phyloP scores from a whole-genome alignment of 495 filamentous ascomycete genomes.

The Aspergillus kassunensis region DNA sequence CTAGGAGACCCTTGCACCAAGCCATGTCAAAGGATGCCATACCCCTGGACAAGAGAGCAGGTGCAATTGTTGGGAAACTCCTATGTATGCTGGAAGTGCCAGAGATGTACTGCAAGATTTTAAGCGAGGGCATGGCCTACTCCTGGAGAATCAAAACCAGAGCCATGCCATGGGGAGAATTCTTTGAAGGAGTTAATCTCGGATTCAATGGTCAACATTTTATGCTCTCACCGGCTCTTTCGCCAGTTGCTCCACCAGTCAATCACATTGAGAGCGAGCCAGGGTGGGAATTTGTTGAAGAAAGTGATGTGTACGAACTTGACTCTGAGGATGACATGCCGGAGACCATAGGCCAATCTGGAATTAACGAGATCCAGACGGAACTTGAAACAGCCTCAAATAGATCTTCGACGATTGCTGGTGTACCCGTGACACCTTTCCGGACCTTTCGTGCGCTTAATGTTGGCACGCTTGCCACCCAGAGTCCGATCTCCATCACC shows the following conservation, averaged over 20 bases:
- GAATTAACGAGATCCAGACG: too few species aligned
- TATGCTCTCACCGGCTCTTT: neutral
- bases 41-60: conserved; percentile 11
- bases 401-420: neutral
- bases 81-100: conserved; percentile 12
- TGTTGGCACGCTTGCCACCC: too few species aligned
- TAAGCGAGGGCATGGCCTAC: conserved; percentile 11
- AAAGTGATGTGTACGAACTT: neutral
- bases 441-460: too few species aligned
- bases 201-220: conserved; percentile 2
- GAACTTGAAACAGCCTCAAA: neutral
- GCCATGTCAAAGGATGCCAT: conserved; percentile 2
- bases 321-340: neutral
- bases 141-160: conserved; percentile 21
- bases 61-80: conserved; percentile 15
- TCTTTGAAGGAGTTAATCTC: conserved; percentile 14
- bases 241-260: neutral
- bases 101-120: neutral
- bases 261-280: neutral
- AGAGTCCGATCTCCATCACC: neutral
- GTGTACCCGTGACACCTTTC: too few species aligned
- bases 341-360: too few species aligned
- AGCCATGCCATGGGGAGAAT: conserved; percentile 5
- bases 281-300: neutral
- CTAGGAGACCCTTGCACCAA: conserved; percentile 1